Conservation (phyloP, 768 basidiomycete genomes). For the Phanerochaete carnosa region DNA sequence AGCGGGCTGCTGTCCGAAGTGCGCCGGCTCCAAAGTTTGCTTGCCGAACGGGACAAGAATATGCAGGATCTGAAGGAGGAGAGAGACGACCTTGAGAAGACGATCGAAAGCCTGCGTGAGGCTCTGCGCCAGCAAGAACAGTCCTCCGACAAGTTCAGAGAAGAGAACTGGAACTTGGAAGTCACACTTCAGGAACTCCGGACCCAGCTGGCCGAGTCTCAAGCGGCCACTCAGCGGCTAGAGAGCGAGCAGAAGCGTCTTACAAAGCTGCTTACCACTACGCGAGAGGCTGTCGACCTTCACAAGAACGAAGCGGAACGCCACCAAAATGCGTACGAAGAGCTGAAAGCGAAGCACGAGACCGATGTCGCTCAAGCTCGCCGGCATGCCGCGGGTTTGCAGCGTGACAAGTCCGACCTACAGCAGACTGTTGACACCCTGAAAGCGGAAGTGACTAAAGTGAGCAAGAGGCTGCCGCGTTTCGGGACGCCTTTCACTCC, state of each 20-base stretch:
- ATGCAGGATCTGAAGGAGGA: constrained; percentile 91
- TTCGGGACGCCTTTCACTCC: constrained; percentile 78
- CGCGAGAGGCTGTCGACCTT: constrained; percentile 75
- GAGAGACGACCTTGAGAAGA: constrained; percentile 82
- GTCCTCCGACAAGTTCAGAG: constrained; percentile 84
- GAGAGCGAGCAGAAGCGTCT: constrained; percentile 84
- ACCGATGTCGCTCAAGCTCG: constrained; percentile 91
- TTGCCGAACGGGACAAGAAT: constrained; percentile 90
- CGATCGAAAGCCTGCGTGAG: constrained; percentile 67
- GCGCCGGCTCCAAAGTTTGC: constrained; percentile 82
- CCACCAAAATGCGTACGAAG: constrained; percentile 57
- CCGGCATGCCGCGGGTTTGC: constrained; percentile 81
- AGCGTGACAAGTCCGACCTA: constrained; percentile 90
- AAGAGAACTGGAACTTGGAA: constrained; percentile 99
- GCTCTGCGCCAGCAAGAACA: constrained; percentile 81
- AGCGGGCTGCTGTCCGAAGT: constrained; percentile 90
- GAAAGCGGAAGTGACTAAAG: constrained; percentile 68
- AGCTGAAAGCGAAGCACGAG: constrained; percentile 88
- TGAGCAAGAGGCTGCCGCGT: constrained; percentile 55
- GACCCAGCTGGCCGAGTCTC: constrained; percentile 61
- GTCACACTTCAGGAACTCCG: constrained; percentile 87
- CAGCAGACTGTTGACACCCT: constrained; percentile 75
- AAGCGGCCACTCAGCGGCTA: constrained; percentile 61
- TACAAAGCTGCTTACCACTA: constrained; percentile 64
- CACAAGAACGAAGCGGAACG: constrained; percentile 87